Evolutionary conservation across 305 asterid genomes (phyloP).

Genomic region (Fraxinus platypoda): DNA sequence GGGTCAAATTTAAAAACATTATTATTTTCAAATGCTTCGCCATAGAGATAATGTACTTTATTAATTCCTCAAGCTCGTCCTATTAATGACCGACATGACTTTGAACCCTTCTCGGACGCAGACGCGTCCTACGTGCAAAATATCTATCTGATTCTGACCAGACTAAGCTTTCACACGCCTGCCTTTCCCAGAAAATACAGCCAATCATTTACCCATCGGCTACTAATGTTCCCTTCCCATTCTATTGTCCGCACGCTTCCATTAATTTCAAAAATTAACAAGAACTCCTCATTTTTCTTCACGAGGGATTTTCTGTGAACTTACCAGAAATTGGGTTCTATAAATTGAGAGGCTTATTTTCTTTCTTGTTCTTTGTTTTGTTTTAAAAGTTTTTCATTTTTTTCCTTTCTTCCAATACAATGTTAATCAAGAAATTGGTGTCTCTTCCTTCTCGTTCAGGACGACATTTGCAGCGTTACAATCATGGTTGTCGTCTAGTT

Average conservation of each 20-base stretch:
- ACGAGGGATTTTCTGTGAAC: neutral
- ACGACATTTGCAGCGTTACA: constrained; percentile 71
- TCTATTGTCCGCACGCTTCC: neutral
- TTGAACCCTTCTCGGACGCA: neutral
- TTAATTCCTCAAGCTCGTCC: neutral
- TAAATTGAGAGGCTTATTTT: neutral
- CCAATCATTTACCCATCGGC: neutral
- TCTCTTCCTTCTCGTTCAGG: constrained; percentile 49
- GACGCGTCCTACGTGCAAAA: neutral
- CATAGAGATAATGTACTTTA: neutral
- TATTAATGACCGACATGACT: neutral
- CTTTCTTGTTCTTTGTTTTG: neutral
- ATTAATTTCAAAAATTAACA: neutral
- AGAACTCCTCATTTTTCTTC: neutral
- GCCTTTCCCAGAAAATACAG: neutral
- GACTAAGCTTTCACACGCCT: neutral
- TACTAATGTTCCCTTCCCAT: neutral
- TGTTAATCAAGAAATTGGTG: constrained; percentile 40
- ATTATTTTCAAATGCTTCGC: neutral
- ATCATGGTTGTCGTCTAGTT: constrained; percentile 82
- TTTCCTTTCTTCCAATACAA: neutral
- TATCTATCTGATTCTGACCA: neutral
- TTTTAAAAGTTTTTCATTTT: neutral
- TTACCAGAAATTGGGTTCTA: neutral
- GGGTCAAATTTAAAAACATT: too few relatives aligned